phyloP scores from a whole-genome alignment of 805 yeast genomes.

The Candida arabinofermentans region DNA sequence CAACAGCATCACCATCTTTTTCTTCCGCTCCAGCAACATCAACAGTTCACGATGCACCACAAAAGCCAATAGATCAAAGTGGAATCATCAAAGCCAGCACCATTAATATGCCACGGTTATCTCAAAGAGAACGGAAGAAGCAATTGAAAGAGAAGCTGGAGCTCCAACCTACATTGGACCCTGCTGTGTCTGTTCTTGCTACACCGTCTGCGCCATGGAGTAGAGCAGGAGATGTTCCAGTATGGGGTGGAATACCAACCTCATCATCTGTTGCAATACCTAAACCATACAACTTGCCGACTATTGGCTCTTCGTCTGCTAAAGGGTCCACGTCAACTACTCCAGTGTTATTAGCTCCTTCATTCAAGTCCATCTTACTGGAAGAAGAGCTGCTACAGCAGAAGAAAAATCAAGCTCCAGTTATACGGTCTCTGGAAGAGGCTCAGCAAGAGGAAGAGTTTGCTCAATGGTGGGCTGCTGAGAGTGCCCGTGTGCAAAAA shows the following conservation, averaged over 20 bases:
- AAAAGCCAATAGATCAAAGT: background rate
- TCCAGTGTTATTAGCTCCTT: slow-evolving; percentile 20
- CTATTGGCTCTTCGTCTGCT: background rate
- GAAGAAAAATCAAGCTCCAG: slow-evolving; percentile 14
- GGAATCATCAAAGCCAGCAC: slow-evolving; percentile 29
- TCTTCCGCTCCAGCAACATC: background rate
- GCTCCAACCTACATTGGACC: slow-evolving; percentile 1
- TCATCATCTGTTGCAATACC: background rate
- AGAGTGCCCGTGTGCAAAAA: slow-evolving; percentile 59
- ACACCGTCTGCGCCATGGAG: slow-evolving; percentile 7
- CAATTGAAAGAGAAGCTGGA: slow-evolving; percentile 28
- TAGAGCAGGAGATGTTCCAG: background rate
- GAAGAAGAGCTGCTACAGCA: slow-evolving; percentile 26
- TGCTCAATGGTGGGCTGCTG: slow-evolving; percentile 85
- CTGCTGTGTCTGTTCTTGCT: background rate
- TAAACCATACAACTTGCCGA: background rate
- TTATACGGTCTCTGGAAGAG: slow-evolving; percentile 52
- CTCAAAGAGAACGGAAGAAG: slow-evolving; percentile 59
- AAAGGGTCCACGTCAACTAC: slow-evolving; percentile 5
- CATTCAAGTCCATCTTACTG: slow-evolving; percentile 23
- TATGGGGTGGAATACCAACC: background rate
- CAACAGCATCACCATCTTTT: too few relatives aligned
- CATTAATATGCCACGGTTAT: slow-evolving; percentile 39
- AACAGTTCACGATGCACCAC: background rate
- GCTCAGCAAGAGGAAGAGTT: slow-evolving; percentile 80